Conservation (phyloP, 345 rosid genomes). For the Eucalyptus curtisii region DNA sequence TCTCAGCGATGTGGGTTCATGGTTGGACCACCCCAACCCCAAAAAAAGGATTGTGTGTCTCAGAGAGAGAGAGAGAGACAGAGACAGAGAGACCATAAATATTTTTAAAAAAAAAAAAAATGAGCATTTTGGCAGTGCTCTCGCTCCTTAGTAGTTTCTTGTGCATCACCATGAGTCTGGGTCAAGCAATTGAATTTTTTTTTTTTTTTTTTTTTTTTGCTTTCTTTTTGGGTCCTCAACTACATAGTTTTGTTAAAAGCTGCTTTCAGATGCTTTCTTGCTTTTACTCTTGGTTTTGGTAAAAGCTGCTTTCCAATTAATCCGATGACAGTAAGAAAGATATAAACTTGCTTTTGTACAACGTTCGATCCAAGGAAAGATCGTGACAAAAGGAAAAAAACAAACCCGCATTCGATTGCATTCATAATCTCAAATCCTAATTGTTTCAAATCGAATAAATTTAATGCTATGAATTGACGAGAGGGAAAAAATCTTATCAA, state of each 20-base stretch:
- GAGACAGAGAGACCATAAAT: background rate
- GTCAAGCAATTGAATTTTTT: background rate
- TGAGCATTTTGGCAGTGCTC: background rate
- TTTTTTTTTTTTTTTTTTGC: background rate
- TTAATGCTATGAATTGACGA: background rate
- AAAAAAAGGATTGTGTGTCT: background rate
- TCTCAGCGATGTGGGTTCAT: background rate
- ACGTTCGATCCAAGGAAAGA: fast-evolving
- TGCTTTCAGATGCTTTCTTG: background rate
- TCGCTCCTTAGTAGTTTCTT: background rate
- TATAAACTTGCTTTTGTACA: fast-evolving
- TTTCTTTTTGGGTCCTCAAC: background rate
- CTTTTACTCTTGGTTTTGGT: background rate
- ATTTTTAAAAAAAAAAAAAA: fast-evolving
- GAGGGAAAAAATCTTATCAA: background rate
- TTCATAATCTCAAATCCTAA: background rate
- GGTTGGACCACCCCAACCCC: background rate
- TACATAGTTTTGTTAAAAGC: background rate
- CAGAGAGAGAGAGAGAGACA: background rate
- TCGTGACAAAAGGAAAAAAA: background rate
- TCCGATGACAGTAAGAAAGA: background rate
- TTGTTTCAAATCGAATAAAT: fast-evolving
- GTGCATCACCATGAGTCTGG: background rate
- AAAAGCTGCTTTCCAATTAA: background rate
- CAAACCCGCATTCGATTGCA: background rate